Percentiles rank a stretch among this genome's conserved stretches.
These are phyloP conservation scores for Lablab purpureus DNA, from an alignment of 306 rosid species.

Conservation along the genomic window DNA sequence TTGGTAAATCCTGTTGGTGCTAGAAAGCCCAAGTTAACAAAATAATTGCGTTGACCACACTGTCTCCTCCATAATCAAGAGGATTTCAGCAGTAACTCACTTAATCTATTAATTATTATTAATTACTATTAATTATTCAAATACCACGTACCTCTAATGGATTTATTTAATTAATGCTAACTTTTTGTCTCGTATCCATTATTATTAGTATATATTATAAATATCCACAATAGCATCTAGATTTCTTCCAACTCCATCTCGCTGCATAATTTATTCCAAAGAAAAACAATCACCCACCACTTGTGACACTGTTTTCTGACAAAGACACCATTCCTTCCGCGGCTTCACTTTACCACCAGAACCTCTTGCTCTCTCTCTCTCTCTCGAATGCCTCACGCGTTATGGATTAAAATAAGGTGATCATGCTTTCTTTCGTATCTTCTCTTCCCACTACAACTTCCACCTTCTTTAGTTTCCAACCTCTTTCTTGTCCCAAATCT, in stretches of 20 bases:
- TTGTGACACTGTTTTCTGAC: constrained; percentile 32
- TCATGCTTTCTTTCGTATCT: neutral
- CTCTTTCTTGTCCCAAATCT: neutral
- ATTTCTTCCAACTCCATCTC: constrained; percentile 20
- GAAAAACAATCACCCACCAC: constrained; percentile 34
- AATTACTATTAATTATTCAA: constrained; percentile 17
- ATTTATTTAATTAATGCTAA: constrained; percentile 22
- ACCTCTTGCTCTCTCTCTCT: neutral
- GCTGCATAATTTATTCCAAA: constrained; percentile 35
- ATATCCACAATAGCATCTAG: neutral
- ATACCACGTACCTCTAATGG: neutral
- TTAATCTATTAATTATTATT: constrained; percentile 10
- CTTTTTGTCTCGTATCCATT: neutral
- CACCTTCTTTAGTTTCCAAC: constrained; percentile 5
- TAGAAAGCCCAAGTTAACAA: neutral
- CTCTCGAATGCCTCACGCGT: constrained; percentile 8
- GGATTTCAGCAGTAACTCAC: neutral
- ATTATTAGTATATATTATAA: neutral
- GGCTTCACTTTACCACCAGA: constrained; percentile 18
- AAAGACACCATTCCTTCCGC: constrained; percentile 31
- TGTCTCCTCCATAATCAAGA: neutral
- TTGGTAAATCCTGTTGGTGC: neutral
- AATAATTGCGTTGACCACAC: constrained; percentile 11
- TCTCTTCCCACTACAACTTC: neutral
- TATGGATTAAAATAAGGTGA: neutral